These are phyloP conservation scores for Aspergillus transmontanensis DNA, from an alignment of 2,329 filamentous ascomycete genomes.

Conservation along the genomic window DNA sequence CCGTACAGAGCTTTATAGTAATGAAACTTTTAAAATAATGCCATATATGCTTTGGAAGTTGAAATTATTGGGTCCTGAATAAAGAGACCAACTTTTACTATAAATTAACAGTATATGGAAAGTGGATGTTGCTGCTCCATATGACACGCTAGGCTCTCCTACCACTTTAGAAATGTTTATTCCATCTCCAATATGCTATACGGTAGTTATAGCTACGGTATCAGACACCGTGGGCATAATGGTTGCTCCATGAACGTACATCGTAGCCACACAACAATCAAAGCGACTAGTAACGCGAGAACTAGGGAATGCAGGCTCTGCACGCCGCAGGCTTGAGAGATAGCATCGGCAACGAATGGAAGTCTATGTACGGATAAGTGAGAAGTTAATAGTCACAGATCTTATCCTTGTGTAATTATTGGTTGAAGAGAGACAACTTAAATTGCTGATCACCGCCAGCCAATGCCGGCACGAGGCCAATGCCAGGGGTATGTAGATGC, in stretches of 20 bases:
- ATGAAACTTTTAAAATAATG: not conserved
- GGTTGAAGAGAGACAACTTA: constrained; percentile 28
- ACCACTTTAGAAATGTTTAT: not conserved
- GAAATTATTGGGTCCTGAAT: too few species aligned
- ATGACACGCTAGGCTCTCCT: not conserved
- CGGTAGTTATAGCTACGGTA: not conserved
- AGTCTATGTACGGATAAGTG: constrained; percentile 33
- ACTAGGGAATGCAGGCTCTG: constrained; percentile 60
- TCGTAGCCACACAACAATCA: constrained; percentile 2
- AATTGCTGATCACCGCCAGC: constrained; percentile 66
- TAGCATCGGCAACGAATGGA: constrained; percentile 68
- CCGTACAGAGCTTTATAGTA: not conserved
- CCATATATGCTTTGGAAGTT: too few species aligned
- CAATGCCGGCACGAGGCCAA: constrained; percentile 73
- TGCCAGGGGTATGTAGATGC: constrained; percentile 69
- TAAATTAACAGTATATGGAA: not conserved
- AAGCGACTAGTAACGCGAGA: constrained; percentile 46
- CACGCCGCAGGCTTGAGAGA: constrained; percentile 62
- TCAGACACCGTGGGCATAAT: not conserved
- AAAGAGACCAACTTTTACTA: not conserved
- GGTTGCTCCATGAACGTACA: not conserved
- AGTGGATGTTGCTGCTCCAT: not conserved
- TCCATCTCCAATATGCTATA: not conserved
- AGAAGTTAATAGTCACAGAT: not conserved
- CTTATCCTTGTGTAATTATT: not conserved